Conservation (phyloP, 1,284 basidiomycete species). For the Puccinia horiana region DNA sequence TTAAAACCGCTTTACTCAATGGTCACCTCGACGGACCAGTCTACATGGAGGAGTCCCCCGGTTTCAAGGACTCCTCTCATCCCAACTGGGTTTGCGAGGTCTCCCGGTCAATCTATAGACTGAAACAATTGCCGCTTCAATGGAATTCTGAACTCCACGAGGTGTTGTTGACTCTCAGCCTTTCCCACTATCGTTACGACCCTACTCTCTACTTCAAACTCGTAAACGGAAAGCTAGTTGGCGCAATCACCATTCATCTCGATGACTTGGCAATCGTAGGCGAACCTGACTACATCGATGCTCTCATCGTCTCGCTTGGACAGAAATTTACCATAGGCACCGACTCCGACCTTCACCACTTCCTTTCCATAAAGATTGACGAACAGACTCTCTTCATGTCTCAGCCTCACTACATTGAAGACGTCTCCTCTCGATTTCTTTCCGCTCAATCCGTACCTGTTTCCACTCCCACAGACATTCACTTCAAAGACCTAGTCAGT, state of each 20-base stretch:
- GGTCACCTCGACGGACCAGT: not conserved
- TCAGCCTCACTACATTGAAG: not conserved
- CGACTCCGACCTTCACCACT: not conserved
- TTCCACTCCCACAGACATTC: not conserved
- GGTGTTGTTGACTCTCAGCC: not conserved
- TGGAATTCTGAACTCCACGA: slow-evolving; percentile 1
- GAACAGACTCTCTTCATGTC: not conserved
- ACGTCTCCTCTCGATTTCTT: not conserved
- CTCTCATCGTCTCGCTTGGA: not conserved
- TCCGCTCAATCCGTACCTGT: not conserved
- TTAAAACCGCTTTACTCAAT: slow-evolving; percentile 13
- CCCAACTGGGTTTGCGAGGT: slow-evolving; percentile 17
- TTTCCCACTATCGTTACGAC: not conserved
- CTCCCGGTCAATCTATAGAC: not conserved
- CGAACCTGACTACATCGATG: not conserved
- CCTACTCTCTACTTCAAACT: slow-evolving; percentile 8
- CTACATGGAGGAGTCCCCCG: not conserved
- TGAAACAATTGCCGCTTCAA: slow-evolving; percentile 5
- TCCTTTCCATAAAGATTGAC: not conserved
- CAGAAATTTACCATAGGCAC: not conserved
- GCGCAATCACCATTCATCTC: not conserved
- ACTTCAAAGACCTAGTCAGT: not conserved
- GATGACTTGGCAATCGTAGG: slow-evolving; percentile 17
- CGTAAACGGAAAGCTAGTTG: not conserved
- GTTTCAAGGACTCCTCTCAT: not conserved